phyloP scores from a whole-genome alignment of 495 filamentous ascomycete genomes.

The Aspergillus indologenus region DNA sequence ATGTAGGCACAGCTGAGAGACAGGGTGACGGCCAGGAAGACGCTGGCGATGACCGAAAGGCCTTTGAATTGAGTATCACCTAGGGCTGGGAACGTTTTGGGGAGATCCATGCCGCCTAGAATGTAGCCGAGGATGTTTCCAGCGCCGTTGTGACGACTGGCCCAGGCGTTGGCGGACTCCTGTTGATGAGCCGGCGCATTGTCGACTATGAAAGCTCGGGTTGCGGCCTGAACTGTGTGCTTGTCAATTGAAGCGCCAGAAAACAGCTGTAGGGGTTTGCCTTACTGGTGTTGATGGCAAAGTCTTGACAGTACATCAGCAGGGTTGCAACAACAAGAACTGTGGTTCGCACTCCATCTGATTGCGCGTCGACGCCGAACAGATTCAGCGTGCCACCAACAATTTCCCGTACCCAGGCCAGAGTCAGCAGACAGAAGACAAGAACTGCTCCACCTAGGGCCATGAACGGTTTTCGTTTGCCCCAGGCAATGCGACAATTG shows the following conservation, averaged over 20 bases:
- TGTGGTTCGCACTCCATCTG: slow-evolving; percentile 49
- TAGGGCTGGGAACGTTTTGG: slow-evolving; percentile 64
- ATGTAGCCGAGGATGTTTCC: slow-evolving; percentile 86
- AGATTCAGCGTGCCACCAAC: slow-evolving; percentile 63
- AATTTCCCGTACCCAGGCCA: slow-evolving; percentile 79
- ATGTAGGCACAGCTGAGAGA: slow-evolving; percentile 59
- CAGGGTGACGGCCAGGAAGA: slow-evolving; percentile 65
- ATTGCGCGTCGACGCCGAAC: slow-evolving; percentile 65
- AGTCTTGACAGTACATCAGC: slow-evolving; percentile 79
- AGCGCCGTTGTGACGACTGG: slow-evolving; percentile 69
- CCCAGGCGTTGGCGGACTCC: slow-evolving; percentile 84
- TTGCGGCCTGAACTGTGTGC: slow-evolving; percentile 69
- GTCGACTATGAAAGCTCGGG: slow-evolving; percentile 84
- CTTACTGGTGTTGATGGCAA: slow-evolving; percentile 81
- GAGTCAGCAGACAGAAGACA: slow-evolving; percentile 62
- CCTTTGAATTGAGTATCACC: slow-evolving; percentile 84
- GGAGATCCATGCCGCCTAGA: slow-evolving; percentile 72
- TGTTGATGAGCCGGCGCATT: slow-evolving; percentile 84
- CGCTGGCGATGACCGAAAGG: slow-evolving; percentile 68
- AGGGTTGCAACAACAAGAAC: slow-evolving; percentile 69
- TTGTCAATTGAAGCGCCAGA: not conserved
- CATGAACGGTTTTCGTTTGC: slow-evolving; percentile 85
- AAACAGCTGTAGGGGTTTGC: not conserved
- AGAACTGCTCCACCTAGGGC: slow-evolving; percentile 69
- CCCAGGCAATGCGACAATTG: slow-evolving; percentile 71